These are phyloP conservation scores for Brassica balearica DNA, from an alignment of 441 rosid genomes.

Conservation along the genomic window DNA sequence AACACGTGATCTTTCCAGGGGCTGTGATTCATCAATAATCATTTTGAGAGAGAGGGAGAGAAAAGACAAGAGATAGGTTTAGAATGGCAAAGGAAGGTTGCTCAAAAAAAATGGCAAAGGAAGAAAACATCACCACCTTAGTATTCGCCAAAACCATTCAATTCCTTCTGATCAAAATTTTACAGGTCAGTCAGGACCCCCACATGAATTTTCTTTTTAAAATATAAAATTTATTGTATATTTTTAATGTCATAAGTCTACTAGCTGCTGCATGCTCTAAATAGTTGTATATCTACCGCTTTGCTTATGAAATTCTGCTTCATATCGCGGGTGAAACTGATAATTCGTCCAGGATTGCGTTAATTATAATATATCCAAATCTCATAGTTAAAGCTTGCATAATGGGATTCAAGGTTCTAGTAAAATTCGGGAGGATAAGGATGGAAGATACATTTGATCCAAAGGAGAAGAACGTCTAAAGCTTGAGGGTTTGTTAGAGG, in stretches of 20 bases:
- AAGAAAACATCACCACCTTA: slow-evolving; percentile 43
- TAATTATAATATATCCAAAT: background rate
- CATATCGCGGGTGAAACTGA: background rate
- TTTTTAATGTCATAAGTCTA: background rate
- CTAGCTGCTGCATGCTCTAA: background rate
- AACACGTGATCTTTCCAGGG: slow-evolving; percentile 24
- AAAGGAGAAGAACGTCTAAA: background rate
- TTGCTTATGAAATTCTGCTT: background rate
- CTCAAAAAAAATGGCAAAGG: slow-evolving; percentile 24
- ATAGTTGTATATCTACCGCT: background rate
- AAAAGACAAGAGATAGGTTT: slow-evolving; percentile 36
- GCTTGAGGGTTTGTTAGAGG: background rate
- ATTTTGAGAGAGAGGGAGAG: slow-evolving; percentile 2
- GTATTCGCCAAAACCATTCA: slow-evolving; percentile 41
- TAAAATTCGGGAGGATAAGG: background rate
- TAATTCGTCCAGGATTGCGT: background rate
- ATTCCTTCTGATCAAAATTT: slow-evolving; percentile 26
- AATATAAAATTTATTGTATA: background rate
- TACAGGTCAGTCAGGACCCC: slow-evolving; percentile 40
- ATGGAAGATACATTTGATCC: background rate
- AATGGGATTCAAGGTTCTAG: background rate
- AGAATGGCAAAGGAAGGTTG: slow-evolving; percentile 28
- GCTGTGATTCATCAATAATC: slow-evolving; percentile 28
- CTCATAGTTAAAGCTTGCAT: background rate
- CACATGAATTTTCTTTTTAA: background rate